Evolutionary conservation across 176 grass and related monocot genomes (phyloP), one percentile per base, ranked within the genome.

Genomic region (Alopecurus myosuroides): DNA sequence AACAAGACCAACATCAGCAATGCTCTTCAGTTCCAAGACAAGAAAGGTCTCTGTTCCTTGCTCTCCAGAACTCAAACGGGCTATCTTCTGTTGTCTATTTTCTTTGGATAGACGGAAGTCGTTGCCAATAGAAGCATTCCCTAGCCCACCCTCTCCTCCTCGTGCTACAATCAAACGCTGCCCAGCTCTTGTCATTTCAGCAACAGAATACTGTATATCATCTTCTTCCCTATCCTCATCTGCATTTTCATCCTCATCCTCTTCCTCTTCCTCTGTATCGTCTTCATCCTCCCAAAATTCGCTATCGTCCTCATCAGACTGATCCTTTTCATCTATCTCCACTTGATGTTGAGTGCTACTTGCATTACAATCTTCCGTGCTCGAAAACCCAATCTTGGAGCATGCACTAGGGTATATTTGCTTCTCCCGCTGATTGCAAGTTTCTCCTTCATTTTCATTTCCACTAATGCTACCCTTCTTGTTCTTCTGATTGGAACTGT

Each of bases 21-120:
- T 97, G 75, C 88, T 94, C 84, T 94, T 97, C 57, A 97, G 62
- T 86, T 97, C 95, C 69, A 97, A 83, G 78, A 97, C 89, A 69
- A 97, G 86, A 76, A 85, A 58, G 55, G 75, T 87, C 80, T 97
- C 90, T 35, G 90, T 92, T 85, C 95, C 95, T 45, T 81, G 78
- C 25, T 78, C 55, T 49, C 92, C 90, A 1, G 58, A 66, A 80
- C 78, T 85, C 76, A 85, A 81, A 62, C 71, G 69, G 49, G 81
- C 71, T 64, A 84, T 64, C 60, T 77, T 40, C 61, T 57, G 63
- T 76, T 97, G 70, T 67, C 64, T 83, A 60, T 80, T 34, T 57
- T 2, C 81, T 85, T 87, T 91, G 30, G 57, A 77, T 31, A 83
- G 82, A 34, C 81, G 78, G 30, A 75, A 25, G 20, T 85, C 86